A percentile compares a stretch with the other conserved stretches of the same genome.
Evolutionary conservation across 805 yeast species (phyloP).

Genomic region (Debaryomyces castellii): DNA sequence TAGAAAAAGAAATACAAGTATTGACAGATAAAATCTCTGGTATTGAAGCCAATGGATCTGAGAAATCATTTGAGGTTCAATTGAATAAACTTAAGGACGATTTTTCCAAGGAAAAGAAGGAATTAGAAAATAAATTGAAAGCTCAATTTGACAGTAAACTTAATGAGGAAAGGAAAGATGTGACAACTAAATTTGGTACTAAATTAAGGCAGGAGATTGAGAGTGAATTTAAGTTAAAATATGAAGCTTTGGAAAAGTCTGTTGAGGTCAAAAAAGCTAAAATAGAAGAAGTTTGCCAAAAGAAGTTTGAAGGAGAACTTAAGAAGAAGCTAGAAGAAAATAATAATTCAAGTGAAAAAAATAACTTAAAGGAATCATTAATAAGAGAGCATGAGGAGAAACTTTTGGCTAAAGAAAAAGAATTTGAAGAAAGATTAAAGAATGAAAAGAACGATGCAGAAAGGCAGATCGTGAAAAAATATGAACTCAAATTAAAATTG

Average conservation of each 20-base stretch:
- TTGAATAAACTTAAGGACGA: conserved; percentile 25
- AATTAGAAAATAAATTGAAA: conserved; percentile 13
- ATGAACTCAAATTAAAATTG: conserved; percentile 57
- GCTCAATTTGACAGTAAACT: conserved; percentile 20
- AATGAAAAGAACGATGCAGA: conserved; percentile 41
- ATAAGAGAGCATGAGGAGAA: conserved; percentile 16
- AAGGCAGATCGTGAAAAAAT: conserved; percentile 54
- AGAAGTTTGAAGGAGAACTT: conserved; percentile 19
- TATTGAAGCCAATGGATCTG: background rate
- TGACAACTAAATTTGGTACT: conserved; percentile 24
- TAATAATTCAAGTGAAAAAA: conserved; percentile 10
- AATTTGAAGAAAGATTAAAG: conserved; percentile 17
- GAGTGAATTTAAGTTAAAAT: conserved; percentile 19
- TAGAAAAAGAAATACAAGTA: conserved; percentile 8
- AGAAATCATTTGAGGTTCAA: conserved; percentile 14
- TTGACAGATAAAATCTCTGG: conserved; percentile 11
- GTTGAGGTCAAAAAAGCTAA: conserved; percentile 24
- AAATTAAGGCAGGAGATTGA: too few relatives aligned
- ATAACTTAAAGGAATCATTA: conserved; percentile 8
- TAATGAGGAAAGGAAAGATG: conserved; percentile 32
- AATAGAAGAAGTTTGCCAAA: conserved; percentile 37
- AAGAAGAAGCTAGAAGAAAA: conserved; percentile 15
- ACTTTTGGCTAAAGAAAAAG: conserved; percentile 19
- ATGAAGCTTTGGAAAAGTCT: conserved; percentile 15
- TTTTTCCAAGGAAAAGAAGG: conserved; percentile 10